Base-by-base conservation (phyloP, 2,329 filamentous ascomycete species). In the Ustilaginoidea virens region DNA sequence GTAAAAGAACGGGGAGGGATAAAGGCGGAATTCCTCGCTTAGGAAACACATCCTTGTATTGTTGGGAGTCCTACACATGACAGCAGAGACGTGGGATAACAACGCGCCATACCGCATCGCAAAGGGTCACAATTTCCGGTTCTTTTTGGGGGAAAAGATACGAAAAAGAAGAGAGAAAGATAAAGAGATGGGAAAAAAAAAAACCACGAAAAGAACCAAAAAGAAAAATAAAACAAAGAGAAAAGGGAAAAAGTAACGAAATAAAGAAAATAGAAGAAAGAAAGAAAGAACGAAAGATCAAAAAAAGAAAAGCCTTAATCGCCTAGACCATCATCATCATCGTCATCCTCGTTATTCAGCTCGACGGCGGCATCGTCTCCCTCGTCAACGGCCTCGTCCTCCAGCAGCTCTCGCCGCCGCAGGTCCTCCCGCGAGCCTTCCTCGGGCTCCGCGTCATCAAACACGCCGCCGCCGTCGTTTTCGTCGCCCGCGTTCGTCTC, bases 351-450 rank as follows among this genome's bases (percentile, higher is more conserved):
- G 34, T 57, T 48, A 38, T 41, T 39, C 29, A 35, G 39, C 35
- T 35, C 24, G 4, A 21, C 39, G 34, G 41, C 44, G 19, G 50
- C 43, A 16, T 47, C 48, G 33, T 51, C 48, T 19, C 46, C 49
- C 17, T 43, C 51, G 34, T 45, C 49, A 23, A 55, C 48, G 2
- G 46, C 45, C 21, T 69, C 64, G 5, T 63, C 55, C 16, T 67
- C 68, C 15, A 72, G 37, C 30, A 74, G 46, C 42, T 68, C 70
- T 29, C 66, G 55, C 31, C 61, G 55, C 17, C 62, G 55, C 18
- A 74, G 48, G 40, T 75, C 69, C 42, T 74, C 71, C 9, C 49
- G 52, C 4, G 67, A 70, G 28, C 67, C 71, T 41, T 74, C 71
- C 37, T 71, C 69, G 0, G 58, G 62, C 35, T 68, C 65, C 0